Evolutionary conservation across 2,329 filamentous ascomycete species (phyloP).

Genomic region (Atkinsonella hypoxylon): DNA sequence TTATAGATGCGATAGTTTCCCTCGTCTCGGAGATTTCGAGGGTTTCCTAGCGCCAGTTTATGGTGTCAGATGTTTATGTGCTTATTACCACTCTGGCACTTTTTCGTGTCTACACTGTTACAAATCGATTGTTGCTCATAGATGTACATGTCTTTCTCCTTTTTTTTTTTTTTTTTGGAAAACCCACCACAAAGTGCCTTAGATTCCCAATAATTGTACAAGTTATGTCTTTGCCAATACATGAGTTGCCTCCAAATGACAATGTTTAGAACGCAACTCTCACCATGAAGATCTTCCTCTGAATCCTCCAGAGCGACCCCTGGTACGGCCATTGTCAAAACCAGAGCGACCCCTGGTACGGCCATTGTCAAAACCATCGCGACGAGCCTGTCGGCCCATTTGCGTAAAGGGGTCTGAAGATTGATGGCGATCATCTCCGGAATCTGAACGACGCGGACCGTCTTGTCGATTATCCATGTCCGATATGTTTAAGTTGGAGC

Average conservation of each 20-base stretch:
- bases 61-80: not conserved
- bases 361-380: constrained; percentile 14
- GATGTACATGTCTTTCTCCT: constrained; percentile 4
- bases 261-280: not conserved
- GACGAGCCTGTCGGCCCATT: constrained; percentile 15
- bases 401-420: constrained; percentile 16
- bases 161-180: too few relatives aligned
- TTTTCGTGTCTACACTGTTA: constrained; percentile 2
- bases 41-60: not conserved
- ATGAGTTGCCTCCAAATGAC: not conserved
- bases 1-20: not conserved
- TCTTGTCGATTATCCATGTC: constrained; percentile 5
- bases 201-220: constrained; percentile 1
- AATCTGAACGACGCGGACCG: constrained; percentile 6
- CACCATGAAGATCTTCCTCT: not conserved
- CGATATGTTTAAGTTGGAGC: constrained; percentile 24
- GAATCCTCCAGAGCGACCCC: constrained; percentile 3
- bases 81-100: not conserved
- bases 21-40: constrained; percentile 3
- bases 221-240: not conserved
- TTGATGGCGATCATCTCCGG: constrained; percentile 7
- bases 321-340: too few relatives aligned
- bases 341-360: constrained; percentile 9
- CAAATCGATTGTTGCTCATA: not conserved
- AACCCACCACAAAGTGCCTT: not conserved